Base-by-base conservation (phyloP, 257 asterid genomes). In the Solanum habrochaites region DNA sequence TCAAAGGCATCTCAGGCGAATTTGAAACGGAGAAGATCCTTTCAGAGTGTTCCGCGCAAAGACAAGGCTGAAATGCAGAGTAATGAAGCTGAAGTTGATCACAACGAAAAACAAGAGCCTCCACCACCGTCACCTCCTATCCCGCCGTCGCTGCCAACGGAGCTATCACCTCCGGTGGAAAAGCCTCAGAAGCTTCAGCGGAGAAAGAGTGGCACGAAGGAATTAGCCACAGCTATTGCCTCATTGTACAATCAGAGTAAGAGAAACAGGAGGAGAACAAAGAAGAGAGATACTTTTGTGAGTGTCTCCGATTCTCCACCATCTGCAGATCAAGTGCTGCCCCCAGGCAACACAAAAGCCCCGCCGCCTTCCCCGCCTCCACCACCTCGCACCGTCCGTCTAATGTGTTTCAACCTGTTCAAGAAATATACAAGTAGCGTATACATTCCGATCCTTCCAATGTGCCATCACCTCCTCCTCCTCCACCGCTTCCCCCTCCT, bases 401-500 rank as follows among this genome's bases (percentile, higher is more conserved):
- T 7, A 95, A 90, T 69, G 90, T 89, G 8, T 87, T 96, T 73
- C 96, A 93, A 94, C 80, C 87, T 93, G 7, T 96, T 95, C 92
- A 95, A 92, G 87, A 95, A 91, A 91, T 75, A 72, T 86, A 96
- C 94, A 89, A 92, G 84, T 43, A 96, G 87, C 98, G 96, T 2
- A 91, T 93, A 35, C 96, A 95, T 86, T 94, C 96, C 27, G 93
- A 90, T 81, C 87, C 93, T 70, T 80, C 94, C 85, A 29, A 90
- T 35, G 86, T 90, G 14, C 67, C 90, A 5, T 92, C 93, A 11
- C 92, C 94, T 0, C 94, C 98, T 0, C 94, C 96, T 9, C 97
- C 98, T 1, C 94, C 94, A 1, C 95, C 94, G 18, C 95, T 93
- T n/a, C 95, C 93, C 7, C 96, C 94, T 6, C 95, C 95, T n/a